A percentile compares a stretch with the other conserved stretches of the same genome.
phyloP scores from a whole-genome alignment of 1,284 basidiomycete species.

The Rhodotorula sp. region DNA sequence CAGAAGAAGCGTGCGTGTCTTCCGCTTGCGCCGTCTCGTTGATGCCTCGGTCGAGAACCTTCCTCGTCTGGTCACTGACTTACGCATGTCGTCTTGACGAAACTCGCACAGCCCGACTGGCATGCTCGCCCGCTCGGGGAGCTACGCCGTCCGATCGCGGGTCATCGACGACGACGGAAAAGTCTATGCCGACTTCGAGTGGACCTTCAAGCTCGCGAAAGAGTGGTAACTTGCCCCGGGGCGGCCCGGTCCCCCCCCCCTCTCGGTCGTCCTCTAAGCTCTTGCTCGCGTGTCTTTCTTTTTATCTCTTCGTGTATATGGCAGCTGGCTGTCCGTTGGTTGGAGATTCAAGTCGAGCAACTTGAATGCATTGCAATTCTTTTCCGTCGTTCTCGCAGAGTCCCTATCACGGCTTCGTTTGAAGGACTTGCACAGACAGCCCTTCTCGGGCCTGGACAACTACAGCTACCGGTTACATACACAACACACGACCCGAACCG shows the following conservation, averaged over 20 bases:
- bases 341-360: background rate
- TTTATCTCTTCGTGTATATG: too few relatives aligned
- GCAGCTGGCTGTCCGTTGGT: too few relatives aligned
- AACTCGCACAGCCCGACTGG: slow-evolving; percentile 60
- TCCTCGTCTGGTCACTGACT: too few relatives aligned
- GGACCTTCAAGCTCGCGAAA: slow-evolving; percentile 75
- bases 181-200: slow-evolving; percentile 70
- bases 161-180: slow-evolving; percentile 79
- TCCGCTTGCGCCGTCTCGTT: background rate
- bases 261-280: too few relatives aligned
- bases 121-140: slow-evolving; percentile 72
- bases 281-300: too few relatives aligned
- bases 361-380: background rate
- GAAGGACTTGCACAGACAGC: background rate
- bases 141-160: slow-evolving; percentile 71
- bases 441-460: background rate
- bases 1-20: slow-evolving; percentile 46
- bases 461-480: background rate
- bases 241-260: too few relatives aligned
- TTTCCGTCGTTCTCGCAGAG: background rate
- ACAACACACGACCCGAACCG: background rate
- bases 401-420: too few relatives aligned
- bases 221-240: slow-evolving; percentile 58
- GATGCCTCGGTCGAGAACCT: background rate
- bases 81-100: background rate